Evolutionary conservation across 345 rosid species (phyloP), one percentile per base, ranked within the genome.

Genomic region (Populus ilicifolia): DNA sequence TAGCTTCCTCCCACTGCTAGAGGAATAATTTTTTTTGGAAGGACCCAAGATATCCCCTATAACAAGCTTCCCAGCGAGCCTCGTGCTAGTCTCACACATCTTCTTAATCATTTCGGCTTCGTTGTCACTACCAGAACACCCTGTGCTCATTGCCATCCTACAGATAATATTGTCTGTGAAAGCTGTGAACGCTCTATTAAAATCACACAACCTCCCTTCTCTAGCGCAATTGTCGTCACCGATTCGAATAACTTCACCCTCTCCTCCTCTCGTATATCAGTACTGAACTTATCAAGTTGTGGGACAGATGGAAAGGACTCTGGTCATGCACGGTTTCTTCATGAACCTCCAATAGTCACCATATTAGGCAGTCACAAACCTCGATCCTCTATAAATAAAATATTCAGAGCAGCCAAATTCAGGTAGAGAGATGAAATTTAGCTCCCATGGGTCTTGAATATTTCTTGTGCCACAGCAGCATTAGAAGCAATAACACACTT

Each of bases 251-350:
- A 87, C 83, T 82, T 87, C 10, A 85, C 80, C 71, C 81, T 85
- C 84, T 89, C 91, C 8, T 87, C 59, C 17, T 87, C 89, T 4
- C 84, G 82, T 27, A 85, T 44, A 5, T 75, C 85, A 9, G 82
- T 18, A 33, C 35, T 33, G 76, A 85, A 90, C 50, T 81, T 87
- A 36, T 85, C 84, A 23, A 91, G 91, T 73, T 89, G 97, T 6
- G 94, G 84, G 23, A 80, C 89, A 9, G 88, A 33, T 33, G 5
- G 35, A 48, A 13, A 93, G 83, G 38, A 91, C 91, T 80, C 84
- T 83, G 35, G 96, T 87, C 89, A 91, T 87, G 86, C 94, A 82
- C 10, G 91, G 75, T 84, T 91, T 91, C 81, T 89, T 89, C 89
- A 89, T 89, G 86, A 89, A 89, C 54, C 90, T 80, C 87, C 87